phyloP scores from a whole-genome alignment of 768 basidiomycete species.

The Phanerodontia chrysosporium region DNA sequence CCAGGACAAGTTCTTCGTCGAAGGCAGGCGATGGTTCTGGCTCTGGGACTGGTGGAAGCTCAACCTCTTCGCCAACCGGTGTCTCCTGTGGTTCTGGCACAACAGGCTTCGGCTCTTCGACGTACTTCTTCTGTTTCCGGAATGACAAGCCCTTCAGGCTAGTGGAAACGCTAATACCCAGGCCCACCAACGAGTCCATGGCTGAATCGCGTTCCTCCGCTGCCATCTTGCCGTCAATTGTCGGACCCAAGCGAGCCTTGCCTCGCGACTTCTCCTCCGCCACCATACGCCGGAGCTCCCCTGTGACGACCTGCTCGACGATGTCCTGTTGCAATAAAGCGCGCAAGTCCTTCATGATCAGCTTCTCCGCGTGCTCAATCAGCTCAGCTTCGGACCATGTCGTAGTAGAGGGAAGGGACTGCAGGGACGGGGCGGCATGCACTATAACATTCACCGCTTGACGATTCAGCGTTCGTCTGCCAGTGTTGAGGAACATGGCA shows the following conservation, averaged over 20 bases:
- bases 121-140: conserved; percentile 37
- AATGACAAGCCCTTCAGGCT: conserved; percentile 38
- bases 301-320: conserved; percentile 52
- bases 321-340: conserved; percentile 61
- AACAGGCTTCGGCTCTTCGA: conserved; percentile 28
- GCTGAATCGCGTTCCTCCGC: background rate
- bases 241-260: conserved; percentile 33
- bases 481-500: conserved; percentile 53
- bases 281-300: conserved; percentile 49
- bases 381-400: conserved; percentile 52
- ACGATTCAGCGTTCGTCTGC: conserved; percentile 50
- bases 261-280: conserved; percentile 46
- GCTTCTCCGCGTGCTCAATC: conserved; percentile 48
- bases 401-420: conserved; percentile 34
- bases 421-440: conserved; percentile 34
- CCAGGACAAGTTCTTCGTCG: conserved; percentile 26
- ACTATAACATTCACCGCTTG: conserved; percentile 56
- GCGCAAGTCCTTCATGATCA: conserved; percentile 55
- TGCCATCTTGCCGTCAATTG: conserved; percentile 25
- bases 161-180: conserved; percentile 24
- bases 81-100: background rate
- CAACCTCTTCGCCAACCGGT: conserved; percentile 6
- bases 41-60: background rate
- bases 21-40: background rate
- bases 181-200: background rate